phyloP scores from a whole-genome alignment of 352 stramenopile genomes.

The Pythium biforme region DNA sequence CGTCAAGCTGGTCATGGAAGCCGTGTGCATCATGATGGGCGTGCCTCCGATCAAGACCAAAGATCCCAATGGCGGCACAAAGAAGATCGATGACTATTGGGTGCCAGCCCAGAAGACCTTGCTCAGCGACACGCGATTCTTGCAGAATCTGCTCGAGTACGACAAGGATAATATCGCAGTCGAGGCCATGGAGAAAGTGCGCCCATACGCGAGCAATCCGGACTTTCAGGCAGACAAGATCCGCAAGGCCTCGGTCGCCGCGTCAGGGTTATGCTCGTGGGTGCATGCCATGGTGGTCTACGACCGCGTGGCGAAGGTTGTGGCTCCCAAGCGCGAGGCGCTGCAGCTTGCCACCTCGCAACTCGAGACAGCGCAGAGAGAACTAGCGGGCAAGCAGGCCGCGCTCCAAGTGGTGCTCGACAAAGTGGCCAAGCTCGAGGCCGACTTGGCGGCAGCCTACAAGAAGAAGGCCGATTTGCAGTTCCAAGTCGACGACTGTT shows the following conservation, averaged over 20 bases:
- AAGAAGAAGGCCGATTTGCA: constrained; percentile 92
- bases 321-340: constrained; percentile 92
- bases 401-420: constrained; percentile 91
- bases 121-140: constrained; percentile 90
- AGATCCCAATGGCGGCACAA: constrained; percentile 88
- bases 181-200: constrained; percentile 92
- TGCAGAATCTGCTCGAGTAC: constrained; percentile 93
- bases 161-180: constrained; percentile 94
- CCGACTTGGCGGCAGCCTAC: constrained; percentile 87
- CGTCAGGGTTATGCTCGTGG: constrained; percentile 93
- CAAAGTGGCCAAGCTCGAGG: constrained; percentile 89
- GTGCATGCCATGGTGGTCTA: constrained; percentile 97
- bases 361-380: constrained; percentile 82
- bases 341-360: constrained; percentile 88
- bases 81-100: constrained; percentile 96
- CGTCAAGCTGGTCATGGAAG: constrained; percentile 95
- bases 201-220: constrained; percentile 75
- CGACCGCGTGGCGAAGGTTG: constrained; percentile 91
- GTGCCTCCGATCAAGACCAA: constrained; percentile 91
- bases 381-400: constrained; percentile 89
- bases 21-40: constrained; percentile 95
- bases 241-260: constrained; percentile 93
- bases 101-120: constrained; percentile 91
- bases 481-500: constrained; percentile 92
- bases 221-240: constrained; percentile 95